Evolutionary conservation across 768 basidiomycete species (phyloP), one percentile per base, ranked within the genome.

Genomic region (Lentinula guzmanii): DNA sequence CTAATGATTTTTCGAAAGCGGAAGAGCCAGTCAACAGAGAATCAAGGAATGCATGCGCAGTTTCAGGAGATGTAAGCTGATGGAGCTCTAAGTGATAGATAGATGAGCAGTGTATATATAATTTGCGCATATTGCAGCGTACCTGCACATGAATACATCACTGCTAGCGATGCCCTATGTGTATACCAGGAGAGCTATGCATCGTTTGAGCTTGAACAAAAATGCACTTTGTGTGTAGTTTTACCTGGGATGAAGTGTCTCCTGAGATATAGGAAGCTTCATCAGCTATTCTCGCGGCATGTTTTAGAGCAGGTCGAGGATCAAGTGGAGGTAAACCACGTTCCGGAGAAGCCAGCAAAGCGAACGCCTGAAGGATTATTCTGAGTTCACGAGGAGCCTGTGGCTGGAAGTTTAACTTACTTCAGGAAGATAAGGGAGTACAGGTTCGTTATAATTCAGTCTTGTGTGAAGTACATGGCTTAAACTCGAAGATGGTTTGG

Each of bases 71-170:
- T 0, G 83, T 80, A n/a, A 94, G 69, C 68, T 94, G 91, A 67
- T 93, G 91, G 15, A 94, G 76, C 72, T 93, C 91, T 86, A 54
- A 45, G 28, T n/a, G 9, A 53, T 48, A 43, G 28, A 43, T 21
- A 28, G 11, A 45, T 33, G 39, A 18, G 11, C 8, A 62, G 13
- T 48, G 18, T 35, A 15, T 8, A 15, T 8, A 21, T 15, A 52
- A 31, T 33, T 43, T 7, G 48, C n/a, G 15, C 18, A 16, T 45
- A 18, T 37, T 52, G 24, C 10, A 8, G 57, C 75, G 41, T 62
- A 86, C 87, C 87, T 63, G 90, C 84, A n/a, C 87, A 85, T 13
- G 82, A 77, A 65, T 93, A 94, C 13, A 90, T 74, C 1, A 82
- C 78, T 6, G 88, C 84, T 34, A 93, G 67, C 1, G 88, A 82